phyloP scores from a whole-genome alignment of 768 basidiomycete species.

The Russula dissimulans region DNA sequence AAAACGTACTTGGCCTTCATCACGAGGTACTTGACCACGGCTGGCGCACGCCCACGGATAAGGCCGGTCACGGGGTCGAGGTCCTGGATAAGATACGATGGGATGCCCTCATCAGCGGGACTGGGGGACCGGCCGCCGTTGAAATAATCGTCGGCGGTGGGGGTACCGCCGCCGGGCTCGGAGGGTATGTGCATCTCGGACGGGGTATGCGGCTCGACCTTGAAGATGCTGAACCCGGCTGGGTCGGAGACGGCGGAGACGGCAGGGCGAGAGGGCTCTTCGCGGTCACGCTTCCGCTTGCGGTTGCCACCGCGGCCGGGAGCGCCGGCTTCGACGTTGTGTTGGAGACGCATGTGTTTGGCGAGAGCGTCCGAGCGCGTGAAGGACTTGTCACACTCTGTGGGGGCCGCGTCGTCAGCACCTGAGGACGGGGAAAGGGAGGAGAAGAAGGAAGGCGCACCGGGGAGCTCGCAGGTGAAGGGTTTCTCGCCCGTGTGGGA shows the following conservation, averaged over 20 bases:
- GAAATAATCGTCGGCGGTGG: constrained; percentile 4
- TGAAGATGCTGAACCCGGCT: constrained; percentile 18
- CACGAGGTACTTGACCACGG: constrained; percentile 62
- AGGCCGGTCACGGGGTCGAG: constrained; percentile 49
- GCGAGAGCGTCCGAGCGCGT: constrained; percentile 90
- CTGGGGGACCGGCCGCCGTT: constrained; percentile 21
- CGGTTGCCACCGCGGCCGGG: constrained; percentile 63
- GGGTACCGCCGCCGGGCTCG: constrained; percentile 5
- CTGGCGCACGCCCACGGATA: constrained; percentile 60
- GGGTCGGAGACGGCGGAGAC: constrained; percentile 9
- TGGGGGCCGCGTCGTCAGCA: not conserved
- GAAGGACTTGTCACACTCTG: constrained; percentile 93
- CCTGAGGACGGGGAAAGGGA: not conserved
- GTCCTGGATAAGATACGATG: constrained; percentile 42
- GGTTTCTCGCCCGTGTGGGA: constrained; percentile 95
- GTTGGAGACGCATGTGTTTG: constrained; percentile 87
- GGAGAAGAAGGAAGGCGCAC: constrained; percentile 34
- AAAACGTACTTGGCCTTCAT: constrained; percentile 73
- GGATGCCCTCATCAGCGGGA: constrained; percentile 38
- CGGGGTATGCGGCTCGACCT: constrained; percentile 15
- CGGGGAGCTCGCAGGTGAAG: constrained; percentile 72
- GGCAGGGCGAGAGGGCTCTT: constrained; percentile 18
- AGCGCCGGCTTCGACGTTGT: constrained; percentile 65
- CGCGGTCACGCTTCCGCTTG: constrained; percentile 52
- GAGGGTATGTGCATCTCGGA: constrained; percentile 6